These are phyloP conservation scores for Globisporangium polare DNA, from an alignment of 352 stramenopile species.

Conservation along the genomic window DNA sequence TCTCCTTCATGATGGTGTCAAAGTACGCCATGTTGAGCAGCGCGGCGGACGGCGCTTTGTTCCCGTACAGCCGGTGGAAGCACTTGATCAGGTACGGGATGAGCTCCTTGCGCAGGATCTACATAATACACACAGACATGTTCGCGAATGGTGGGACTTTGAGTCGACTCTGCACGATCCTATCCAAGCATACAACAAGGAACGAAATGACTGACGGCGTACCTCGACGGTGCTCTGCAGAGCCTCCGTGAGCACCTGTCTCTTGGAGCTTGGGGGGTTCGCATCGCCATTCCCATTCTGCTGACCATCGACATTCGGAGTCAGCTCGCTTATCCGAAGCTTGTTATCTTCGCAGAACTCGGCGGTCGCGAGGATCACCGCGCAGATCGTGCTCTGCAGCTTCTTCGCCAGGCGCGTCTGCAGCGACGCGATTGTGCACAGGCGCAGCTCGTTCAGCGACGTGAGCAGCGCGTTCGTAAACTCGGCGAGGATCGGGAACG, in stretches of 20 bases:
- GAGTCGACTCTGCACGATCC: too few relatives aligned
- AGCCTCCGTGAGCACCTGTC: conserved; percentile 27
- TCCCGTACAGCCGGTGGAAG: conserved; percentile 66
- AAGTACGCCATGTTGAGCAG: conserved; percentile 25
- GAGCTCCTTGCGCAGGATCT: conserved; percentile 55
- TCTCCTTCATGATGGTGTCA: conserved; percentile 41
- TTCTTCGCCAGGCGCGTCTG: conserved; percentile 50
- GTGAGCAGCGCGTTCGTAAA: conserved; percentile 79
- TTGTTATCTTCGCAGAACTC: conserved; percentile 58
- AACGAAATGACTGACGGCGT: background rate
- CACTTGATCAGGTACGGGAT: conserved; percentile 69
- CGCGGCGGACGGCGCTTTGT: conserved; percentile 17
- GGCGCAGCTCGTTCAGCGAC: conserved; percentile 82
- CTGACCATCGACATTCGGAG: background rate
- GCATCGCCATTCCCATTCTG: background rate
- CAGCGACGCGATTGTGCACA: conserved; percentile 67
- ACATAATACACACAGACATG: background rate
- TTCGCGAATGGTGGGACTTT: background rate
- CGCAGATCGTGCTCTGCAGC: conserved; percentile 47
- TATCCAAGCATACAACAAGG: background rate
- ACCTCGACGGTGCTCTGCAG: conserved; percentile 62
- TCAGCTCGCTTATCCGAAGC: conserved; percentile 20
- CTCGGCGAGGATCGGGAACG: conserved; percentile 81
- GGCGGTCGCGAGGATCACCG: conserved; percentile 45
- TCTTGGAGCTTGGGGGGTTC: conserved; percentile 16